phyloP scores from a whole-genome alignment of 805 yeast species.

The Saccharomyces paradoxus region DNA sequence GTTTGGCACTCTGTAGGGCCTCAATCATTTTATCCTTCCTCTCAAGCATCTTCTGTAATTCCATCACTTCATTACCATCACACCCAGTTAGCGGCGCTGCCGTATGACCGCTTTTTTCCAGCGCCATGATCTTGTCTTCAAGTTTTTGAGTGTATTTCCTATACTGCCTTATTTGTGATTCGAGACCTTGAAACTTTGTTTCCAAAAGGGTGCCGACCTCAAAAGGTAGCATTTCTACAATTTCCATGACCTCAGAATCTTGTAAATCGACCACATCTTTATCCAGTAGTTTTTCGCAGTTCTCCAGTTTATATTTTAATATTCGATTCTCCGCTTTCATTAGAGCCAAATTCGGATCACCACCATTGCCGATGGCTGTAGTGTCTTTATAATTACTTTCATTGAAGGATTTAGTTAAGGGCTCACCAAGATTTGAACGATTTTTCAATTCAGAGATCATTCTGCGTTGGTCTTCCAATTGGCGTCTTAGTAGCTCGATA shows the following conservation, averaged over 20 bases:
- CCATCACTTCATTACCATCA: slow-evolving; percentile 34
- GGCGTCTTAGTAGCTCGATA: slow-evolving; percentile 48
- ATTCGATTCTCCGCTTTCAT: slow-evolving; percentile 57
- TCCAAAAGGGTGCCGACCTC: slow-evolving; percentile 31
- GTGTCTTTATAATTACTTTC: neutral
- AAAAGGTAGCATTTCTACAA: slow-evolving; percentile 50
- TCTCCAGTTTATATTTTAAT: slow-evolving; percentile 60
- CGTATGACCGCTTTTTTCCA: slow-evolving; percentile 12
- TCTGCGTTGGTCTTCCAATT: slow-evolving; percentile 52
- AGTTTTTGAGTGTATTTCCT: slow-evolving; percentile 14
- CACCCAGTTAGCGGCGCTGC: neutral
- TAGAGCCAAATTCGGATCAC: slow-evolving; percentile 33
- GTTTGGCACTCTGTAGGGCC: slow-evolving; percentile 59
- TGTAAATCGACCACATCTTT: slow-evolving; percentile 44
- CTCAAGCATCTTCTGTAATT: slow-evolving; percentile 50
- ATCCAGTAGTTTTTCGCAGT: slow-evolving; percentile 56
- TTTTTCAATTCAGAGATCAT: slow-evolving; percentile 40
- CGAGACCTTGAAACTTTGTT: slow-evolving; percentile 21
- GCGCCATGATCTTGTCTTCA: slow-evolving; percentile 11
- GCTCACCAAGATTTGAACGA: neutral
- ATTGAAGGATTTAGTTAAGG: slow-evolving; percentile 6
- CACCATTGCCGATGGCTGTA: slow-evolving; percentile 6
- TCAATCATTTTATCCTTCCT: slow-evolving; percentile 75
- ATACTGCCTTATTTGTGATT: slow-evolving; percentile 29
- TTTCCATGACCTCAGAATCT: slow-evolving; percentile 49